A percentile compares a stretch with the other conserved stretches of the same genome.
Evolutionary conservation across 179 eudicot species (phyloP).

Genomic region (Heliamphora pulchella): DNA sequence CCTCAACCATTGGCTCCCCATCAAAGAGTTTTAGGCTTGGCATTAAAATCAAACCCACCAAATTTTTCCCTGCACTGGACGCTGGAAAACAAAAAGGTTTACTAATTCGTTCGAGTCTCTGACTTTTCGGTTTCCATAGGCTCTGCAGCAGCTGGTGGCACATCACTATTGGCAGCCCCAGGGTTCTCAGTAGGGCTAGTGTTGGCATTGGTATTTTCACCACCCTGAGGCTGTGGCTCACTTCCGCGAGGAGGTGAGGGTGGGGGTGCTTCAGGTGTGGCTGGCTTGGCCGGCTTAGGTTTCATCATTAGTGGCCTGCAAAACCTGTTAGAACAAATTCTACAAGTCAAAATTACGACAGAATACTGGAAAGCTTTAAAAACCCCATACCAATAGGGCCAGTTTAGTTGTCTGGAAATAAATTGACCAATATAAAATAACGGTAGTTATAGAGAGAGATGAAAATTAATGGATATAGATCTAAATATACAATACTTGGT

Average conservation of each 20-base stretch:
- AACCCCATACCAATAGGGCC: no score
- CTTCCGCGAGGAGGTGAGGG: conserved; percentile 19
- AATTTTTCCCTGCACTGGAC: neutral
- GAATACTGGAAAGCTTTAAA: conserved; percentile 1
- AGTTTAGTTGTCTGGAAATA: no score
- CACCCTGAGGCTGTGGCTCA: conserved; percentile 19
- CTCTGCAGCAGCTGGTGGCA: conserved; percentile 25
- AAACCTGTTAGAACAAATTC: conserved; percentile 21
- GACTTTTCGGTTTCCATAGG: conserved; percentile 36
- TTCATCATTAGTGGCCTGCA: conserved; percentile 39
- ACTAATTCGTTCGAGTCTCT: conserved; percentile 18
- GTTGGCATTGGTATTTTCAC: conserved; percentile 12
- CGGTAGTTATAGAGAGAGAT: no score
- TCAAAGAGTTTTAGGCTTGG: neutral
- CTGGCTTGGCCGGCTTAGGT: conserved; percentile 26
- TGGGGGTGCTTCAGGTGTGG: conserved; percentile 25
- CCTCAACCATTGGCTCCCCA: neutral
- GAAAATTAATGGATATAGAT: no score
- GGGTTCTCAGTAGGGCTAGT: conserved; percentile 16
- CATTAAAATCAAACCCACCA: neutral
- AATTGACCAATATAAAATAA: no score
- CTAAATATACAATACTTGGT: no score
- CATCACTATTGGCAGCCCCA: conserved; percentile 20
- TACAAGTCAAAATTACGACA: conserved; percentile 7
- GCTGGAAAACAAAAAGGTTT: neutral